A percentile compares a stretch with the other conserved stretches of the same genome.
Evolutionary conservation across 352 stramenopile genomes (phyloP).

Genomic region (Phytopythium delawarense): DNA sequence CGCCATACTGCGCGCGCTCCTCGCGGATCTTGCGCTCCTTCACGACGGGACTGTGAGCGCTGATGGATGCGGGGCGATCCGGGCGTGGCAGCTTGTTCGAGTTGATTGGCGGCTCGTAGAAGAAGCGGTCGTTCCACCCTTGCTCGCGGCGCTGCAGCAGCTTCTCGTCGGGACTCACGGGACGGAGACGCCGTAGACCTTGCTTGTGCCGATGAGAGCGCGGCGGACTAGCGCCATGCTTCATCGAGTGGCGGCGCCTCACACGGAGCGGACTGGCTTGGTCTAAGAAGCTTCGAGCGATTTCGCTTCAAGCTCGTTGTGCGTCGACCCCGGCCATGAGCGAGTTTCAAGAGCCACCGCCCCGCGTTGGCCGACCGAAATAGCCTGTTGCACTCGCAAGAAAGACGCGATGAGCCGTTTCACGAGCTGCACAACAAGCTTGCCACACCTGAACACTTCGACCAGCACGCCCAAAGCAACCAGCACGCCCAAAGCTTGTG

Average conservation of each 20-base stretch:
- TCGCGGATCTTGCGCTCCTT: conserved; percentile 55
- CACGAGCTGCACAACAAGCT: not conserved
- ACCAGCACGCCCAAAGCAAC: not conserved
- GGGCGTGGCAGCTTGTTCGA: conserved; percentile 36
- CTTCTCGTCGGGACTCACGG: conserved; percentile 37
- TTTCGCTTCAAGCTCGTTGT: conserved; percentile 6
- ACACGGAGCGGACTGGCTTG: conserved; percentile 7
- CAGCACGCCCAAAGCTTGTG: not conserved
- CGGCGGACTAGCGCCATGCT: conserved; percentile 12
- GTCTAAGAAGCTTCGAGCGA: conserved; percentile 46
- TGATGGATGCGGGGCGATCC: conserved; percentile 19
- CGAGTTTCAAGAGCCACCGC: not conserved
- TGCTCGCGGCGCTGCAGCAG: conserved; percentile 60
- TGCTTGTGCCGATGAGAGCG: conserved; percentile 18
- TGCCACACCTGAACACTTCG: not conserved
- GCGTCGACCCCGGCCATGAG: not conserved
- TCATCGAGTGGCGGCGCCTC: conserved; percentile 9
- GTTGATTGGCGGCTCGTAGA: conserved; percentile 42
- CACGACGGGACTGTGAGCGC: conserved; percentile 15
- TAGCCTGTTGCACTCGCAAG: not conserved
- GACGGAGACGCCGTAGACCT: conserved; percentile 30
- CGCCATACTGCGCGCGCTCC: conserved; percentile 55
- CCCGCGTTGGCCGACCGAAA: not conserved
- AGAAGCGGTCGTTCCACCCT: conserved; percentile 75
- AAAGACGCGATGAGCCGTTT: not conserved